A percentile compares a stretch with the other conserved stretches of the same genome.
Evolutionary conservation across 352 stramenopile species (phyloP).

Genomic region (Globisporangium nagaii): DNA sequence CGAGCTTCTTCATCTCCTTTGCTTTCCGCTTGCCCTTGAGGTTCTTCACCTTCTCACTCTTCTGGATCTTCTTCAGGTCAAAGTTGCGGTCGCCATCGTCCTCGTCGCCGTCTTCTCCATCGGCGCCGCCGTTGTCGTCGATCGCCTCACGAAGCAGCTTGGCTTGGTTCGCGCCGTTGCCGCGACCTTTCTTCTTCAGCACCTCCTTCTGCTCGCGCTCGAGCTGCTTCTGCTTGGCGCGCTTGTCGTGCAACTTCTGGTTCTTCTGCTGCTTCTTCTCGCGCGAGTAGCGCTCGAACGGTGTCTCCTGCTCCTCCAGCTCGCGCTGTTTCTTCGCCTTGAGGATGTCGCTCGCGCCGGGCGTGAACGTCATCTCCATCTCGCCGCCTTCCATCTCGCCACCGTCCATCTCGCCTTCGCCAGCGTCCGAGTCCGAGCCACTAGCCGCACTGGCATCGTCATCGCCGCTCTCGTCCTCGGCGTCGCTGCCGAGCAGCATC

Average conservation of each 20-base stretch:
- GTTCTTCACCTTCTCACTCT: slow-evolving; percentile 64
- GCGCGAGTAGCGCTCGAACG: slow-evolving; percentile 76
- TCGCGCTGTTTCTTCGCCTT: slow-evolving; percentile 75
- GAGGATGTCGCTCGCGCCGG: slow-evolving; percentile 58
- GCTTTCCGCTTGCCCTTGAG: slow-evolving; percentile 76
- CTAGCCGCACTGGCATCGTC: slow-evolving; percentile 16
- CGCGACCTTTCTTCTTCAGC: slow-evolving; percentile 55
- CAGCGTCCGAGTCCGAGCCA: slow-evolving; percentile 13
- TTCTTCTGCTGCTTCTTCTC: slow-evolving; percentile 88
- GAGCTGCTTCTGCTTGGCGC: slow-evolving; percentile 47
- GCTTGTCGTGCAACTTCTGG: slow-evolving; percentile 77
- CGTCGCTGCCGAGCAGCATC: slow-evolving; percentile 69
- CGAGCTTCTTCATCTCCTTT: slow-evolving; percentile 79
- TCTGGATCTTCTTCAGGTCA: slow-evolving; percentile 80
- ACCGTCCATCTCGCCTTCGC: slow-evolving; percentile 5
- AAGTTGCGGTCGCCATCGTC: slow-evolving; percentile 67
- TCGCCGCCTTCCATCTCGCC: slow-evolving; percentile 33
- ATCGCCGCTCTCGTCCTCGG: slow-evolving; percentile 51
- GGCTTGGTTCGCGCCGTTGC: slow-evolving; percentile 27
- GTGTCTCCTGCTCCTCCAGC: slow-evolving; percentile 71
- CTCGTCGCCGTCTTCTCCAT: slow-evolving; percentile 25
- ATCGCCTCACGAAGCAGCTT: slow-evolving; percentile 60
- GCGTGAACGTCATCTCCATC: slow-evolving; percentile 85
- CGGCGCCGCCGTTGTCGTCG: slow-evolving; percentile 26
- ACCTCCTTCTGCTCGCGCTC: slow-evolving; percentile 60